Evolutionary conservation across 179 eudicot genomes (phyloP), one percentile per base, ranked within the genome.

Genomic region (Silene coronaria): DNA sequence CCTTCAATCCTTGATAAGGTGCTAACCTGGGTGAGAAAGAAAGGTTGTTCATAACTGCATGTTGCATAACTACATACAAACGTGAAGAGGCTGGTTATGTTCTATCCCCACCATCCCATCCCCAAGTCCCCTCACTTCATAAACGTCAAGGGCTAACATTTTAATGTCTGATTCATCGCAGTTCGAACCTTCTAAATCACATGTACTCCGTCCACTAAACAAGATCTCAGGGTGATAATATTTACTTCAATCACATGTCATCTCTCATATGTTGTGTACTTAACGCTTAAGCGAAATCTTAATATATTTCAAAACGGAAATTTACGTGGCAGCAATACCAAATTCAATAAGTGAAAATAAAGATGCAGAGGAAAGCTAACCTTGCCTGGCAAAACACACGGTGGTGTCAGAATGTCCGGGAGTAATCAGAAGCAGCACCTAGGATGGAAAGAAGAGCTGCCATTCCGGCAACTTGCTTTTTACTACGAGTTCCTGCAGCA

Each of bases 381-480:
- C 76, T 78, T 63, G 53, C 22, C 59, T 17, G 58, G 30, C 32
- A 53, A 72, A 55, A 55, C 65, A 61, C 73, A 28, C 72, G 65
- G 13, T 11, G 0, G 48, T 34, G 51, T 84, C 71, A 83, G 76
- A 80, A 67, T 67, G 82, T 80, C 59, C 74, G 80, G 63, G 89
- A 83, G 76, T 82, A 80, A 46, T 84, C 89, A 76, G 87, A 88
- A 19, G 83, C 83, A 51, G 88, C 89, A 76, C 86, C 87, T 42
- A 88, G 51, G 9, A 88, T 76, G 27, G 91, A 87, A 74, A 85
- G 65, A 70, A 87, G 77, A 74, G 90, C 88, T 78, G 96, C 88
- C 85, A 87, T 70, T 24, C 84, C 93, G 60, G 83, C 90, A 67
- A 93, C 84, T 78, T 93, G 91, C 80, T 88, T 93, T 90, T 88